Percentiles rank a stretch among this genome's conserved stretches.
phyloP scores from a whole-genome alignment of 2,329 filamentous ascomycete species.

The Westerdykella sp. region DNA sequence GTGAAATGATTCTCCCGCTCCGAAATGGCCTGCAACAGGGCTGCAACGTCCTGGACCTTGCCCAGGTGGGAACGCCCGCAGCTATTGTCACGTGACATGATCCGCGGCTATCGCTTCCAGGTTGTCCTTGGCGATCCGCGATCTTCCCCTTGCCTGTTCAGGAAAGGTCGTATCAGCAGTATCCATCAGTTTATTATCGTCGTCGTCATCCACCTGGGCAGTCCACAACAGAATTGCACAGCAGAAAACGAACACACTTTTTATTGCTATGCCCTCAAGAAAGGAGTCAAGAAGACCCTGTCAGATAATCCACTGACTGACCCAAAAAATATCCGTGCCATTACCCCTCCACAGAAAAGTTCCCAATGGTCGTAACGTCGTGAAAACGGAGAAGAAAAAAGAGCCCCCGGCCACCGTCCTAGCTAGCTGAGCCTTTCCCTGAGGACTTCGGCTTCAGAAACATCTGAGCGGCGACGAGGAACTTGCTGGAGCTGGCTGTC shows the following conservation, averaged over 20 bases:
- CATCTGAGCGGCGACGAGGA: slow-evolving; percentile 29
- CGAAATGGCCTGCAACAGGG: neutral
- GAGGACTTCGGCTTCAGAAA: slow-evolving; percentile 32
- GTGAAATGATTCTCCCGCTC: slow-evolving; percentile 5
- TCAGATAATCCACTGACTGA: slow-evolving; percentile 8
- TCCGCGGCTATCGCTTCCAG: too few species aligned
- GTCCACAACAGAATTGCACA: too few species aligned
- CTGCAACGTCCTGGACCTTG: too few species aligned
- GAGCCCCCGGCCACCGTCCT: neutral
- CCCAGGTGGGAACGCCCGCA: too few species aligned
- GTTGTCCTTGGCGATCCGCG: too few species aligned
- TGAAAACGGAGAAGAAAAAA: neutral
- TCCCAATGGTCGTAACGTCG: slow-evolving; percentile 4
- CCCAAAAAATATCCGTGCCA: neutral
- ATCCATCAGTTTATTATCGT: too few species aligned
- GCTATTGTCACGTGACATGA: too few species aligned
- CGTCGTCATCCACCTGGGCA: too few species aligned
- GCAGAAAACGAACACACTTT: too few species aligned
- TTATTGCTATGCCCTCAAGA: too few species aligned
- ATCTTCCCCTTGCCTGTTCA: too few species aligned
- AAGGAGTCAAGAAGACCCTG: slow-evolving; percentile 7
- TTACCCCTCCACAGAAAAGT: neutral
- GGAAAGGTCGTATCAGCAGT: too few species aligned
- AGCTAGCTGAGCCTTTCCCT: slow-evolving; percentile 19
- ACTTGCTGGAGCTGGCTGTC: slow-evolving; percentile 33